Base-by-base conservation (phyloP, 1,284 basidiomycete genomes). In the Fistulinella cinereoalba region DNA sequence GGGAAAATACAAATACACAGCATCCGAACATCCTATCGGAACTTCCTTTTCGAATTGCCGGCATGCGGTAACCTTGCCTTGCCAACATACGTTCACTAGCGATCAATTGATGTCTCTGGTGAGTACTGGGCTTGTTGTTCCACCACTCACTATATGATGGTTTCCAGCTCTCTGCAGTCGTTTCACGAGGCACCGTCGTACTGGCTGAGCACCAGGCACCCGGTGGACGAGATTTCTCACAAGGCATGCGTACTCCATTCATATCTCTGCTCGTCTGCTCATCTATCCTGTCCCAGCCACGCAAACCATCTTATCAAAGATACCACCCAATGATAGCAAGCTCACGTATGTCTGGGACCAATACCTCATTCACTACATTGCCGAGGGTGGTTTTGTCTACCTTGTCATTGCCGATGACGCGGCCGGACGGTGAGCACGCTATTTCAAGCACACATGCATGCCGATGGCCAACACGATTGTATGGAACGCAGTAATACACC, bases 281-380 rank as follows among this genome's bases (percentile, higher is more conserved):
- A 46, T 40, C 37, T 41, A 42, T 19, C 37, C 37, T 11, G 37
- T 45, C 53, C 21, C 60, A 81, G 95, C 96, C 15, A 91, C 90
- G 7, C 86, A 93, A 58, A 92, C 89, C 0, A 97, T 98, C 56
- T 75, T 99, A 13, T 88, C 86, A 34, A 96, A 96, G 75, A 97
- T 98, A 61, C 92, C 94, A 1, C 91, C 91, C 2, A 91, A 92
- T 64, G 85, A 97, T 68, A 90, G 88, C 66, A 97, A 97, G 69
- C 77, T 98, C 45, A 96, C 92, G 28, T 97, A 96, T 73, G 91
- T 90, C 42, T 94, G 92, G 92, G 92, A 97, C 65, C 85, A 95
- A 69, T 96, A 92, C 65, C 76, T 97, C 23, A 97, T 98, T 64
- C 96, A 99, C 71, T 98, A 98, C 70, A 80, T 96, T 52, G 89